Evolutionary conservation across 768 basidiomycete genomes (phyloP), one percentile per base, ranked within the genome.

Genomic region (Galerina sulciceps): DNA sequence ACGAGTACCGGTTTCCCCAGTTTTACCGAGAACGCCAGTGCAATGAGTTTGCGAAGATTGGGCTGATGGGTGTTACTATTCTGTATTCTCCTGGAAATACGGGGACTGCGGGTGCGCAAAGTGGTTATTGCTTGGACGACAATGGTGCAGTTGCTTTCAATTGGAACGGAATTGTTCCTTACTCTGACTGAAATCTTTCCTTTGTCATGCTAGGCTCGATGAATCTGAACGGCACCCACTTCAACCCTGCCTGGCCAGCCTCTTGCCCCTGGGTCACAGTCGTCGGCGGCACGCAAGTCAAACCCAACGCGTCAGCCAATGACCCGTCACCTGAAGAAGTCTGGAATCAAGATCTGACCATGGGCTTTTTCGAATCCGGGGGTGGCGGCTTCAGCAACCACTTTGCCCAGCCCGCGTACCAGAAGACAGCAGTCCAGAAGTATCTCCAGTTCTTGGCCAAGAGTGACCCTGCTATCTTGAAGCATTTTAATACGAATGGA

Each of bases 41-140:
- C 55, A 64, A 65, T 38, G 75, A 76, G 55, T 76, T 69, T 58
- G 76, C 63, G 14, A 70, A 75, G 45, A 44, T 58, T 1, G 86
- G 87, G 18, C 74, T 82, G 18, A 81, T 87, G 52, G 88, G 88
- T 9, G 75, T 83, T 20, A 83, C 85, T 4, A 46, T 90, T 1
- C 61, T 85, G 22, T 86, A 86, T 70, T 71, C 79, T 10, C 82
- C 83, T 18, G 87, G 88, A 11, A 87, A 90, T 50, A 66, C 69
- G 2, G 87, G 87, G 13, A 84, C 83, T 35, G 70, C 75, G 10
- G 81, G 81, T 2, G 66, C 62, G 34, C 53, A 31, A 6, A 69
- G 66, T 40, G 65, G 61, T 2, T 47, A 63, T 40, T 83, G 81
- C 64, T 60, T 81, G 18, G 76, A 79, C 38, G 63, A 59, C 37